A percentile compares a stretch with the other conserved stretches of the same genome.
Conservation (phyloP, 306 rosid genomes). For the Casuarina equisetifolia region DNA sequence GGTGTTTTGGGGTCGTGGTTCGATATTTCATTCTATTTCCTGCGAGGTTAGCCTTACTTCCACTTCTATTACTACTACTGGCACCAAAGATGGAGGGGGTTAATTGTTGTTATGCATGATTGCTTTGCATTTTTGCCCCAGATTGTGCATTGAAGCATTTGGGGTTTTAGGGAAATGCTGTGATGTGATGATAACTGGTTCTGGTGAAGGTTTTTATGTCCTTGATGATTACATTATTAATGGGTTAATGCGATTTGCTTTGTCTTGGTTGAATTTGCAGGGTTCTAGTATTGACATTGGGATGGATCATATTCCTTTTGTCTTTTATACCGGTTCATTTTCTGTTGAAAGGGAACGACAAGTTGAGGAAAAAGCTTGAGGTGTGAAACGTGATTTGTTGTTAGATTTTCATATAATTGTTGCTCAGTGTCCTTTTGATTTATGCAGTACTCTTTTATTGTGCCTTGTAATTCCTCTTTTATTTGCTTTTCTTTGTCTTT, state of each 20-base stretch:
- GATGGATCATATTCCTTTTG: slow-evolving; percentile 94
- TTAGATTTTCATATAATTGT: not conserved
- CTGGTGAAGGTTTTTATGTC: not conserved
- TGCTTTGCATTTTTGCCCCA: not conserved
- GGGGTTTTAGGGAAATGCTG: not conserved
- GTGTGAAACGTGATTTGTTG: slow-evolving; percentile 44
- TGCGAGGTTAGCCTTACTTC: slow-evolving; percentile 52
- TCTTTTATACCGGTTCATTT: slow-evolving; percentile 78
- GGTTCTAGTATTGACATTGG: slow-evolving; percentile 76
- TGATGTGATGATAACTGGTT: not conserved
- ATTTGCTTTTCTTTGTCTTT: not conserved
- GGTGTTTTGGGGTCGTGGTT: slow-evolving; percentile 91
- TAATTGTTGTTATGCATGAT: slow-evolving; percentile 2
- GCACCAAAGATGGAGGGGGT: not conserved
- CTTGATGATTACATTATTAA: slow-evolving; percentile 18
- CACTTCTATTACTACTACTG: not conserved
- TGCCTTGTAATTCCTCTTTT: not conserved
- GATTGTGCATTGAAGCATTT: not conserved
- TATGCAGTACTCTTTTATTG: not conserved
- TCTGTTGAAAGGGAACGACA: slow-evolving; percentile 68
- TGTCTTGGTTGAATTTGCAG: slow-evolving; percentile 47
- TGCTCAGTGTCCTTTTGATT: not conserved
- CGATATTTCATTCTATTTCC: slow-evolving; percentile 87
- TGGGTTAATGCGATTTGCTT: not conserved
- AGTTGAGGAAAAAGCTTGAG: slow-evolving; percentile 76